Percentiles rank a stretch among this genome's conserved stretches.
Evolutionary conservation across 2,329 filamentous ascomycete species (phyloP).

Genomic region (Scedosporium boydii): DNA sequence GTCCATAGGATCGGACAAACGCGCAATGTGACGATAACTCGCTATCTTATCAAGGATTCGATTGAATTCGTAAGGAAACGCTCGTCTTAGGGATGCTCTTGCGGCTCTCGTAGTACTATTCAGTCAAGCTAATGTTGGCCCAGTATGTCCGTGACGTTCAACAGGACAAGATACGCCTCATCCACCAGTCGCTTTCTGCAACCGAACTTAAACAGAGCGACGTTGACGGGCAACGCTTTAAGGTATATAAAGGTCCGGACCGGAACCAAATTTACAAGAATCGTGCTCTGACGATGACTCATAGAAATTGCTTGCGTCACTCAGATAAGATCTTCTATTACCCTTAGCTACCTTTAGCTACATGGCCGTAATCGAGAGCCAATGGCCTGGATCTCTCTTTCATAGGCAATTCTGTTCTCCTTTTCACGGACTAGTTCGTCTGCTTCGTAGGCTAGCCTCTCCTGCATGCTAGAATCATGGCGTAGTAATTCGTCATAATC

Average conservation of each 20-base stretch:
- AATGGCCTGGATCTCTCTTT: too few relatives aligned
- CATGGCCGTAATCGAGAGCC: too few relatives aligned
- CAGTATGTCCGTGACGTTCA: constrained; percentile 1
- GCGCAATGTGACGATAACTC: constrained; percentile 29
- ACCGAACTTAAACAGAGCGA: not conserved
- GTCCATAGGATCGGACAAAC: constrained; percentile 36
- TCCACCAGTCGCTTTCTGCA: not conserved
- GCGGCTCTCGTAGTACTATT: not conserved
- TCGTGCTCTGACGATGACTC: not conserved
- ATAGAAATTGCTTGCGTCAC: not conserved
- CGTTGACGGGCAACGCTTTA: not conserved
- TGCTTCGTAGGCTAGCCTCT: too few relatives aligned
- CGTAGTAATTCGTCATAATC: too few relatives aligned
- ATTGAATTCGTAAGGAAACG: constrained; percentile 31
- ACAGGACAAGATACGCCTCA: not conserved
- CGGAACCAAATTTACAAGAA: not conserved
- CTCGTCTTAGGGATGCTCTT: not conserved
- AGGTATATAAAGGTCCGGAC: not conserved
- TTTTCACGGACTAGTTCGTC: too few relatives aligned
- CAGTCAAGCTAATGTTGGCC: not conserved
- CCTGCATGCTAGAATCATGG: too few relatives aligned
- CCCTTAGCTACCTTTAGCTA: too few relatives aligned
- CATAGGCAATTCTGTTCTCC: too few relatives aligned
- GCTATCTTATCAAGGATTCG: constrained; percentile 32
- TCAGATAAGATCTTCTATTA: not conserved